Evolutionary conservation across 352 stramenopile genomes (phyloP).

Genomic region (Globisporangium irregulare): DNA sequence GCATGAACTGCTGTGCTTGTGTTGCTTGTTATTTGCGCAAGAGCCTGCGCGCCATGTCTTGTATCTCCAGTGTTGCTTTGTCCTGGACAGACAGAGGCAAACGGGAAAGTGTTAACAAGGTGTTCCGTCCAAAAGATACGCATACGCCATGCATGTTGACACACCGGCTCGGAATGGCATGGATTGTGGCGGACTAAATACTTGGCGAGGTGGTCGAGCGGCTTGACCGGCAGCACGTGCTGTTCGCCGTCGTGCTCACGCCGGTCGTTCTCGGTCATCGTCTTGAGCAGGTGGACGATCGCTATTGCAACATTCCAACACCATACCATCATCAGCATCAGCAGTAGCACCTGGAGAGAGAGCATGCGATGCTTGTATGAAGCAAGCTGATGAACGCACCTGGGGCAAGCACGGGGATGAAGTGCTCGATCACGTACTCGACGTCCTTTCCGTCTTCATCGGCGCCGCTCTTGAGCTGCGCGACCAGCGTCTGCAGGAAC

Average conservation of each 20-base stretch:
- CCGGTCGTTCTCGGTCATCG: constrained; percentile 37
- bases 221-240: constrained; percentile 36
- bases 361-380: neutral
- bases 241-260: constrained; percentile 38
- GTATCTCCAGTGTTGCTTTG: constrained; percentile 29
- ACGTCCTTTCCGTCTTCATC: constrained; percentile 29
- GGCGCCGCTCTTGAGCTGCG: constrained; percentile 27
- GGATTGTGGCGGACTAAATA: constrained; percentile 70
- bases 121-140: neutral
- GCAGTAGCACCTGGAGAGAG: neutral
- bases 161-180: constrained; percentile 43
- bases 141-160: constrained; percentile 7
- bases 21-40: constrained; percentile 32
- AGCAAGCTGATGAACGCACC: constrained; percentile 24
- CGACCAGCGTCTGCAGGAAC: constrained; percentile 41
- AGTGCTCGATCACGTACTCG: constrained; percentile 49
- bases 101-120: neutral
- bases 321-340: neutral
- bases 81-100: constrained; percentile 18
- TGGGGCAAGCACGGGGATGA: constrained; percentile 55
- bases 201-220: constrained; percentile 62
- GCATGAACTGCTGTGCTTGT: neutral
- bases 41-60: constrained; percentile 27
- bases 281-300: constrained; percentile 54
- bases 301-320: constrained; percentile 18